These are phyloP conservation scores for Mortierella sp. DNA, from an alignment of 371 early-diverging fungal genomes.

Conservation along the genomic window DNA sequence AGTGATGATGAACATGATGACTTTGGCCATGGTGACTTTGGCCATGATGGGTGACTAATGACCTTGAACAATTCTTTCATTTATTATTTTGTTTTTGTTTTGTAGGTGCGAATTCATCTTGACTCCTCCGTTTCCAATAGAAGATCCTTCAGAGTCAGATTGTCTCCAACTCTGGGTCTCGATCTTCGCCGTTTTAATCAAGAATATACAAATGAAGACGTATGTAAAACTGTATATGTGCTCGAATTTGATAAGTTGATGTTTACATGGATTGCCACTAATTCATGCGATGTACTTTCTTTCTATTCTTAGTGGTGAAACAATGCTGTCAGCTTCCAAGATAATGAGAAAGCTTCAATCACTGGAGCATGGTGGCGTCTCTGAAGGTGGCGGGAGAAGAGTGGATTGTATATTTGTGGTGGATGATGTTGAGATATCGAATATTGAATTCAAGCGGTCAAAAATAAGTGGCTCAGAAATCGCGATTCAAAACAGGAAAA, in stretches of 20 bases:
- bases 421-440: conserved; percentile 18
- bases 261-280: conserved; percentile 8
- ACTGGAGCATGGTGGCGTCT: conserved; percentile 22
- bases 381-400: conserved; percentile 15
- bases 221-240: conserved; percentile 18
- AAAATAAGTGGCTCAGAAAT: conserved; percentile 14
- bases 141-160: conserved; percentile 19
- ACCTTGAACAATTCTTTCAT: neutral
- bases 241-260: conserved; percentile 8
- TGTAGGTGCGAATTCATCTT: conserved; percentile 20
- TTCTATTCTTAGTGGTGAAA: conserved; percentile 22
- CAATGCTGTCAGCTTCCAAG: conserved; percentile 21
- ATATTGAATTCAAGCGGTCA: conserved; percentile 25
- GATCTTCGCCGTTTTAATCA: conserved; percentile 14
- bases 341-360: conserved; percentile 14
- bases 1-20: no score
- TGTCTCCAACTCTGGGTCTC: conserved; percentile 24
- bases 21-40: no score
- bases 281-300: neutral
- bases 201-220: conserved; percentile 24
- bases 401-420: conserved; percentile 23
- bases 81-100: conserved; percentile 1
- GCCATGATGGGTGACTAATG: conserved; percentile 1
- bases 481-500: conserved; percentile 27
- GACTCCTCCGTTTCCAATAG: conserved; percentile 13